Evolutionary conservation across 139 green algal genomes (phyloP), one percentile per base, ranked within the genome.

Genomic region (Picochlorum sp.): DNA sequence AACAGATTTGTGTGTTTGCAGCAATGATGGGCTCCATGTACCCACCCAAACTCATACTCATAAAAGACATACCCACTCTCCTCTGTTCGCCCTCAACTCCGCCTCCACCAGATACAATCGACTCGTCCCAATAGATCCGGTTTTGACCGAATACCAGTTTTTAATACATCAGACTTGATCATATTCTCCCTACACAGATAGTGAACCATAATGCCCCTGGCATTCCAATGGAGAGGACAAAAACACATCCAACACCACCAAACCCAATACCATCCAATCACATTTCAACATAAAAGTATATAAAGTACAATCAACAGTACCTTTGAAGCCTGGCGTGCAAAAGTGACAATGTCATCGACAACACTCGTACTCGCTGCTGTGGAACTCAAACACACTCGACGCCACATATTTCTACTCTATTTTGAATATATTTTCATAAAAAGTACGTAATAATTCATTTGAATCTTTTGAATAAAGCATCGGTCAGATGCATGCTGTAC

Each of bases 111-210:
- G 37, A 52, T 75, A 60, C 44, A 85, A 56, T 56, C 76, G 58
- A 50, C 71, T 51, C 11, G 65, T 64, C 28, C 62, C 57, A 16
- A 52, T 23, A 3, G 63, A 57, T 14, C 34, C 30, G n/a, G 59
- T 57, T 63, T 61, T 57, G 65, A 68, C 10, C 41, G n/a, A 49
- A 85, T 51, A 1, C 80, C 80, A 16, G 71, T 77, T 23, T 69
- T 67, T 5, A 86, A 61, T 2, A 86, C 62, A 23, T 86, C 80
- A n/a, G 0, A 74, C 80, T 62, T 85, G 69, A 47, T 86, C 67
- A 2, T 59, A 63, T 18, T 78, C 73, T 10, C 5, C 41, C 79
- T 85, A 65, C 4, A 57, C 11, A 45, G 18, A 23, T 55, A 55
- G 7, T 4, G 28, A 30, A 30, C 28, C 28, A 5, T 30, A 4